A percentile compares a stretch with the other conserved stretches of the same genome.
phyloP scores from a whole-genome alignment of 2,329 filamentous ascomycete genomes.

The Plectosphaerella plurivora region DNA sequence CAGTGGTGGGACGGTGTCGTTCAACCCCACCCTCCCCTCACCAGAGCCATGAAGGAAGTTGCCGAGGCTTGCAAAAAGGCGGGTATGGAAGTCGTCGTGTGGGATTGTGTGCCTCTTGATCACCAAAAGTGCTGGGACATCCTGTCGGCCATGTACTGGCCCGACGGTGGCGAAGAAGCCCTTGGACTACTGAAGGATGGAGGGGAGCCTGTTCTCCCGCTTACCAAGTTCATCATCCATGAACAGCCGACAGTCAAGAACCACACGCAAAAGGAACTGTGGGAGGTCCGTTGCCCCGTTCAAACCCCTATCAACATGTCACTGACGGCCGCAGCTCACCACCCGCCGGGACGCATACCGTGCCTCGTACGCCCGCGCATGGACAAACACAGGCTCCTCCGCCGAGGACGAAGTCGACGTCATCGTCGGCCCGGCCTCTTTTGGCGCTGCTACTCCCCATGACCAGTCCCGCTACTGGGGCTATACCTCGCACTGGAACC shows the following conservation, averaged over 20 bases:
- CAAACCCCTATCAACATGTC: neutral
- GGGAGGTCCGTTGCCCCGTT: conserved; percentile 17
- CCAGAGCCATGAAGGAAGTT: conserved; percentile 47
- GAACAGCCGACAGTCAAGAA: conserved; percentile 34
- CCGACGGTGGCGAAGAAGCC: conserved; percentile 43
- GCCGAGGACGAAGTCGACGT: conserved; percentile 33
- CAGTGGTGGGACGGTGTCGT: conserved; percentile 63
- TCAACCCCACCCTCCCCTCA: conserved; percentile 60
- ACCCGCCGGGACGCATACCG: conserved; percentile 15
- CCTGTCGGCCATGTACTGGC: conserved; percentile 37
- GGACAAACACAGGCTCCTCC: conserved; percentile 9
- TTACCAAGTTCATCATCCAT: conserved; percentile 45
- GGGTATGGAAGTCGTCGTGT: conserved; percentile 49
- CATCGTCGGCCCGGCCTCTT: conserved; percentile 43
- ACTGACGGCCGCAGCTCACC: conserved; percentile 7
- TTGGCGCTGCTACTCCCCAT: conserved; percentile 35
- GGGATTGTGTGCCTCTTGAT: conserved; percentile 24
- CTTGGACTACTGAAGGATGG: conserved; percentile 33
- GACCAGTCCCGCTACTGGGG: conserved; percentile 46
- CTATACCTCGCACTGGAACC: conserved; percentile 65
- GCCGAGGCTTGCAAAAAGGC: conserved; percentile 32
- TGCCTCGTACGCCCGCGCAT: conserved; percentile 9
- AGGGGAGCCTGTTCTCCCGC: conserved; percentile 43
- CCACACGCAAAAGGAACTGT: conserved; percentile 22
- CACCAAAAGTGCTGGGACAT: conserved; percentile 14